Percentiles rank a stretch among this genome's conserved stretches.
phyloP scores from a whole-genome alignment of 345 rosid genomes.

The Gossypium bickii region DNA sequence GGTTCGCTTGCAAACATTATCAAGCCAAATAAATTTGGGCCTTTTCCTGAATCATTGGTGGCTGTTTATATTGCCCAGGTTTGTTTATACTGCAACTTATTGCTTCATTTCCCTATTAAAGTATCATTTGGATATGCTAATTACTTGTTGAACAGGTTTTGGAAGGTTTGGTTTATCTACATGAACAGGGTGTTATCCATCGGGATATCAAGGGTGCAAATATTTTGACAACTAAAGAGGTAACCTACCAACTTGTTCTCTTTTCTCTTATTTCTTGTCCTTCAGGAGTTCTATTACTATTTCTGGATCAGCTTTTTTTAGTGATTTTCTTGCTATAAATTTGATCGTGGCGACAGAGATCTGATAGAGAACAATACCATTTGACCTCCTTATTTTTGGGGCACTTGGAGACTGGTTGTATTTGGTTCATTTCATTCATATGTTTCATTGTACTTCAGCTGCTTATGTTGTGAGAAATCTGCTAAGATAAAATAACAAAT shows the following conservation, averaged over 20 bases:
- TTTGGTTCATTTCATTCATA: not conserved
- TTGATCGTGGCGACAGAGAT: not conserved
- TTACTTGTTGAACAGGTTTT: slow-evolving; percentile 53
- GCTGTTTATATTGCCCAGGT: slow-evolving; percentile 99
- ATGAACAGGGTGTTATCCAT: slow-evolving; percentile 98
- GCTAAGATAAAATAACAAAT: not conserved
- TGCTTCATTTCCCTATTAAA: slow-evolving; percentile 11
- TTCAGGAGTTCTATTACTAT: not conserved
- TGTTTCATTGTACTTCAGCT: slow-evolving; percentile 8
- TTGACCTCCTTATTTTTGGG: not conserved
- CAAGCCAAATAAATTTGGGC: slow-evolving; percentile 98
- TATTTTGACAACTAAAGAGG: slow-evolving; percentile 99
- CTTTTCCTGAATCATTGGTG: slow-evolving; percentile 96
- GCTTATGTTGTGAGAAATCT: not conserved
- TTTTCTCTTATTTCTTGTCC: not conserved
- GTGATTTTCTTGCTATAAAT: not conserved
- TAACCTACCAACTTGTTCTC: slow-evolving; percentile 17
- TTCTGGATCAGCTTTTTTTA: not conserved
- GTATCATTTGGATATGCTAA: slow-evolving; percentile 20
- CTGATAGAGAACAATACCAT: not conserved
- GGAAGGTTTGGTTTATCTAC: slow-evolving; percentile 95
- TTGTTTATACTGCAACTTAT: slow-evolving; percentile 27
- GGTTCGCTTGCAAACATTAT: slow-evolving; percentile 98
- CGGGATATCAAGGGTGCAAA: slow-evolving; percentile 99
- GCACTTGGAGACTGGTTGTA: not conserved